Evolutionary conservation across 192 early-diverging fungal genomes (phyloP).

Genomic region (Phycomyces blakesleeanus): DNA sequence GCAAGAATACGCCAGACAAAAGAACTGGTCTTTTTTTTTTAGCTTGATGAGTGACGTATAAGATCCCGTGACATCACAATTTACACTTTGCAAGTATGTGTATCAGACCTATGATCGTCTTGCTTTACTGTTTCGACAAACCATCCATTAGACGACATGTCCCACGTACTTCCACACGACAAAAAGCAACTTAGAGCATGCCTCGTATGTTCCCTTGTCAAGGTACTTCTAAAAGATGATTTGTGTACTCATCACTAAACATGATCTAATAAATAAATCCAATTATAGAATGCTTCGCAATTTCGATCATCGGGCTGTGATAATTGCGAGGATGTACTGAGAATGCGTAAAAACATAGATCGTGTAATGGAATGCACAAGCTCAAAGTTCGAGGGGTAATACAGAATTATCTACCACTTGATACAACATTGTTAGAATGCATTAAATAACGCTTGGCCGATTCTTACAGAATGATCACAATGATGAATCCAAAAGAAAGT

Average conservation of each 20-base stretch:
- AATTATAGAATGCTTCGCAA: conserved; percentile 55
- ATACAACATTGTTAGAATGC: not conserved
- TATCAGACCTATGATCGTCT: too few species aligned
- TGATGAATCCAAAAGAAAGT: conserved; percentile 68
- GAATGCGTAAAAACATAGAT: conserved; percentile 59
- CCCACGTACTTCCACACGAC: conserved; percentile 49
- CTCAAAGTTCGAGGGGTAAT: conserved; percentile 69
- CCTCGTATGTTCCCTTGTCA: conserved; percentile 75
- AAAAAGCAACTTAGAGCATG: conserved; percentile 77
- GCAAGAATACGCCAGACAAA: too few species aligned
- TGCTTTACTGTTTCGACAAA: too few species aligned
- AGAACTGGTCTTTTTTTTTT: too few species aligned
- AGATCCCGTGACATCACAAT: too few species aligned
- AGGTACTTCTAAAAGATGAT: conserved; percentile 42
- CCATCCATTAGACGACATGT: conserved; percentile 18
- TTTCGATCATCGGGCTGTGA: conserved; percentile 74
- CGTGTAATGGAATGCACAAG: conserved; percentile 75
- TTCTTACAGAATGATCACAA: conserved; percentile 54
- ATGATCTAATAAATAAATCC: conserved; percentile 2
- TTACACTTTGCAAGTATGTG: too few species aligned
- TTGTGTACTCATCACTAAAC: too few species aligned
- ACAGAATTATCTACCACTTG: too few species aligned
- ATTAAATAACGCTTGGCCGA: not conserved
- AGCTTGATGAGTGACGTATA: too few species aligned
- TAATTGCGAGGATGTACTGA: conserved; percentile 77